Conservation (phyloP, 2,329 filamentous ascomycete genomes). For the Teratosphaeria destructans region DNA sequence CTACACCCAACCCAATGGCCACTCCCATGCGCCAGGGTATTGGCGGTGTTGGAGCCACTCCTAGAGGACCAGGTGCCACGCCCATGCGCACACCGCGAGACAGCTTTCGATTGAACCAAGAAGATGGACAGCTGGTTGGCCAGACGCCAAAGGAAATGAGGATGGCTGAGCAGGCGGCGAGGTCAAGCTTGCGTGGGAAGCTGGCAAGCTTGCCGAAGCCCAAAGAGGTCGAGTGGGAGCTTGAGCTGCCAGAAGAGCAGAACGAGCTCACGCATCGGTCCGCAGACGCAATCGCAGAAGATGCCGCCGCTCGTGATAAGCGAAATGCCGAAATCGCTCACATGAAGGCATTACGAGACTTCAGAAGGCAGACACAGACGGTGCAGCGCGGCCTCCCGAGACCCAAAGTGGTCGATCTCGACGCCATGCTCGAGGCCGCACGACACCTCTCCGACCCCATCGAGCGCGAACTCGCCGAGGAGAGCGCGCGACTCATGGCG, state of each 20-base stretch:
- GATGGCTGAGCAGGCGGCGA: conserved; percentile 57
- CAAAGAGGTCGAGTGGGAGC: conserved; percentile 87
- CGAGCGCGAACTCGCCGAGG: conserved; percentile 60
- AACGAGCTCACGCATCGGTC: conserved; percentile 43
- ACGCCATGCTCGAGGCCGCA: conserved; percentile 55
- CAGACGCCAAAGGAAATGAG: conserved; percentile 70
- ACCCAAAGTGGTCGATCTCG: conserved; percentile 61
- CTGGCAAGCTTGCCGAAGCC: conserved; percentile 83
- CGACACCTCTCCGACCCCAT: conserved; percentile 51
- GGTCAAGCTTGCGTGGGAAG: conserved; percentile 57
- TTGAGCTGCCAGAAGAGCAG: conserved; percentile 79
- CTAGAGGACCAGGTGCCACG: conserved; percentile 60
- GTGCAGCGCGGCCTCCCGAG: conserved; percentile 76
- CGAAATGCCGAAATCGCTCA: conserved; percentile 53
- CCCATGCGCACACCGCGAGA: conserved; percentile 84
- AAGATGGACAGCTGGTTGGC: conserved; percentile 57
- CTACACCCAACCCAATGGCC: conserved; percentile 93
- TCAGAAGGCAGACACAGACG: conserved; percentile 78
- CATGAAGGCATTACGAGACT: conserved; percentile 58
- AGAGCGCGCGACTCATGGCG: conserved; percentile 69
- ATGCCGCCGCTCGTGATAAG: conserved; percentile 64
- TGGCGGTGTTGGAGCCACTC: conserved; percentile 56
- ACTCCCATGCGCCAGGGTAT: conserved; percentile 59
- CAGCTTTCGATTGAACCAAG: conserved; percentile 70
- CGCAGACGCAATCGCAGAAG: conserved; percentile 50